Percentiles rank a stretch among this genome's conserved stretches.
These are phyloP conservation scores for Floccularia luteovirens DNA, from an alignment of 768 basidiomycete species.

Conservation along the genomic window DNA sequence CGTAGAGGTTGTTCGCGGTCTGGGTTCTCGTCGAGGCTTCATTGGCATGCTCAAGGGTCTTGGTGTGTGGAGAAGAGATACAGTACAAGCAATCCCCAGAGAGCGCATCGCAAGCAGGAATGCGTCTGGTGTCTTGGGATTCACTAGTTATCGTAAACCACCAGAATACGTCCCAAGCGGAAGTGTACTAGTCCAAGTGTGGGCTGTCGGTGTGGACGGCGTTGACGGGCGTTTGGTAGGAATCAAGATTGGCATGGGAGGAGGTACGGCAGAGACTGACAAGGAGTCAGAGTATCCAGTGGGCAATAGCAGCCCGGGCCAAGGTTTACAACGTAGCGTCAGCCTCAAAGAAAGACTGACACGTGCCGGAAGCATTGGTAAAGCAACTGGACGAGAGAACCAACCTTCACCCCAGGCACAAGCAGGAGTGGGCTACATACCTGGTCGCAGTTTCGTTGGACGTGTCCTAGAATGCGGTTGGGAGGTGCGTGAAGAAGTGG, in stretches of 20 bases:
- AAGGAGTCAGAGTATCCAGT: conserved; percentile 2
- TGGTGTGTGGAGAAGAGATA: conserved; percentile 10
- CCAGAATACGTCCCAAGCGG: conserved; percentile 64
- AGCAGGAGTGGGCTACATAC: conserved; percentile 59
- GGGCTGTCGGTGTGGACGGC: conserved; percentile 79
- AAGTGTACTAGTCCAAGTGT: conserved; percentile 80
- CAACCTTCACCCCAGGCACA: conserved; percentile 1
- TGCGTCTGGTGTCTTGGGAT: conserved; percentile 36
- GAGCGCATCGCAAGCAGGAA: conserved; percentile 9
- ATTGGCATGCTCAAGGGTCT: conserved; percentile 8
- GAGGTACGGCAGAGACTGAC: conserved; percentile 7
- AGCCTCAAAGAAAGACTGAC: conserved; percentile 8
- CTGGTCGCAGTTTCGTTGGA: conserved; percentile 84
- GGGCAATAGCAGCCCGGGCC: conserved; percentile 1
- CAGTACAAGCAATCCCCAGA: conserved; percentile 1
- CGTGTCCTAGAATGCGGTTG: conserved; percentile 77
- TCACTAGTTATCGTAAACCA: conserved; percentile 65
- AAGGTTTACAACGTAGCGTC: conserved; percentile 8
- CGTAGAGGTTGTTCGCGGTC: conserved; percentile 67
- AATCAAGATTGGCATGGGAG: conserved; percentile 26
- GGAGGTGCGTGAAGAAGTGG: conserved; percentile 62
- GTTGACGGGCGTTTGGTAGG: conserved; percentile 64
- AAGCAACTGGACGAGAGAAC: neutral
- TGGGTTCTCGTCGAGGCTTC: conserved; percentile 18
- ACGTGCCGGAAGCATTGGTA: conserved; percentile 4